Base-by-base conservation (phyloP, 257 asterid species). In the Fraxinus americana region DNA sequence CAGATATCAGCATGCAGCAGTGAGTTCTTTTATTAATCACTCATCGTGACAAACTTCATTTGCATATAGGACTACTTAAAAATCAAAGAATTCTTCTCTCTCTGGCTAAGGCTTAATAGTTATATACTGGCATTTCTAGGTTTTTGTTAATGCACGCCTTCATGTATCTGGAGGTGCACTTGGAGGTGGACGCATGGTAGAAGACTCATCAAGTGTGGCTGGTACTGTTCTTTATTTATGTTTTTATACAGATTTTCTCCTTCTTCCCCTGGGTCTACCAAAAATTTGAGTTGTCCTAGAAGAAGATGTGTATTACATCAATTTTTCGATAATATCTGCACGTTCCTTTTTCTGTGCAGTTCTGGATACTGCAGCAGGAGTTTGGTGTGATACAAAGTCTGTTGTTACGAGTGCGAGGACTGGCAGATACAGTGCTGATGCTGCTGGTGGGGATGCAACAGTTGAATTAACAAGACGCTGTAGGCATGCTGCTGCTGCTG, bases 141-240 rank as follows among this genome's bases (percentile, higher is more conserved):
- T 96, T 79, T 96, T 96, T 85, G 98, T 96, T 78, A 96, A 93
- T 87, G 99, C 98, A 23, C 94, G 99, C 61, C 97, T 96, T 70
- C 99, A 96, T 91, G 99, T 93, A 67, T 93, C 97, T 86, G 99
- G 99, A 68, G 99, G 99, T 57, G 97, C 99, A 79, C 98, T 96
- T 84, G 99, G 99, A 35, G 98, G 99, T 43, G 99, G 99, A 70
- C 94, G 97, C 82, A 95, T 93, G 98, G 99, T 95, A 67, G 99
- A 96, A 87, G 99, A 96, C 97, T 96, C 98, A 35, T 96, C 99
- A 27, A 96, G 99, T 85, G 87, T 96, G 21, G 99, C 99, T 81
- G 99, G 99, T 96, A 87, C 35, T 23, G 34, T 32, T 59, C 68
- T 75, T 45, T 77, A 41, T 82, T 73, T 52, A 43, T 52, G 71